Conservation (phyloP, 2,329 filamentous ascomycete species). For the Aureobasidium uvarum region DNA sequence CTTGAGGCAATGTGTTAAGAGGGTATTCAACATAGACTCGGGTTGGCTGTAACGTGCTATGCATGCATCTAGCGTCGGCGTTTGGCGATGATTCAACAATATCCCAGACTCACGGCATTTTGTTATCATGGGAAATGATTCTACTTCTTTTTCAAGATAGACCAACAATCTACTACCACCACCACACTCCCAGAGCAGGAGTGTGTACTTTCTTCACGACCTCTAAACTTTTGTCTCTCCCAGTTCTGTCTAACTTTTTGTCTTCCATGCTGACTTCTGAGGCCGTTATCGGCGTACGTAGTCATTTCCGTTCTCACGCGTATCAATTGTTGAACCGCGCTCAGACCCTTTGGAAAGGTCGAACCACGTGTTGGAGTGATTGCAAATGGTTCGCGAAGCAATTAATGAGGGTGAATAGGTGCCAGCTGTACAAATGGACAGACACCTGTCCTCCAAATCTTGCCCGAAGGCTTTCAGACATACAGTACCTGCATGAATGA, state of each 20-base stretch:
- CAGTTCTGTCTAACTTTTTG: background rate
- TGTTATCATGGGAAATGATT: slow-evolving; percentile 25
- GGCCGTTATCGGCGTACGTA: background rate
- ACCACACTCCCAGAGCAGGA: background rate
- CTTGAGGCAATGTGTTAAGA: slow-evolving; percentile 29
- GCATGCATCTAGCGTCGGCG: slow-evolving; percentile 32
- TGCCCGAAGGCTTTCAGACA: background rate
- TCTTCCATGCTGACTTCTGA: background rate
- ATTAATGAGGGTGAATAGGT: background rate
- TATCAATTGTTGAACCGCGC: slow-evolving; percentile 10
- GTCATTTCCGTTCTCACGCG: background rate
- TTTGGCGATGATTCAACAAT: slow-evolving; percentile 34
- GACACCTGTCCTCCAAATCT: background rate
- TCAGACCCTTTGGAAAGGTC: slow-evolving; percentile 4
- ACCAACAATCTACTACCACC: slow-evolving; percentile 22
- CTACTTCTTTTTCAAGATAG: slow-evolving; percentile 25
- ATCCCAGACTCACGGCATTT: slow-evolving; percentile 29
- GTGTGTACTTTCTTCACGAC: slow-evolving; percentile 15
- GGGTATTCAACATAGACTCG: slow-evolving; percentile 33
- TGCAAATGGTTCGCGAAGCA: background rate
- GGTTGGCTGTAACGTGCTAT: slow-evolving; percentile 28
- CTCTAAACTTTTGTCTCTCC: background rate
- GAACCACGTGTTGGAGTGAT: background rate
- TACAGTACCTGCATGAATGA: background rate
- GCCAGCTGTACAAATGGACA: slow-evolving; percentile 12